phyloP scores from a whole-genome alignment of 225 moss, liverwort and hornwort genomes.

The Asterella californica region DNA sequence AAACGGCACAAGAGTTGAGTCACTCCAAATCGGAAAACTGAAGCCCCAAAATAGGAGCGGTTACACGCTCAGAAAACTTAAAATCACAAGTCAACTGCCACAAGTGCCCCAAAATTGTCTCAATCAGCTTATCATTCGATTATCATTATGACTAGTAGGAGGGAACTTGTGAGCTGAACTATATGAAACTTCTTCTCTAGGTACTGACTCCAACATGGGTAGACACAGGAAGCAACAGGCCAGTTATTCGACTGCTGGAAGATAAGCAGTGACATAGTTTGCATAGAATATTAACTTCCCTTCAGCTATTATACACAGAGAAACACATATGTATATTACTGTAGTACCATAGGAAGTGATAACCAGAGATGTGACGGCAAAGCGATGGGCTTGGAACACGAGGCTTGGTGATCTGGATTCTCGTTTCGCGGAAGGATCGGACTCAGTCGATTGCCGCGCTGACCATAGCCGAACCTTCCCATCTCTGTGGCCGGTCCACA shows the following conservation, averaged over 20 bases:
- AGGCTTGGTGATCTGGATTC: constrained; percentile 48
- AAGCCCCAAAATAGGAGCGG: not conserved
- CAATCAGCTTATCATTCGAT: not conserved
- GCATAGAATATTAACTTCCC: not conserved
- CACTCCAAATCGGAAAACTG: not conserved
- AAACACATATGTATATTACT: not conserved
- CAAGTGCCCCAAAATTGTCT: not conserved
- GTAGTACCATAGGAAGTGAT: constrained; percentile 49
- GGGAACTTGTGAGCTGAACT: not conserved
- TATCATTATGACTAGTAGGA: not conserved
- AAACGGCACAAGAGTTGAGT: not conserved
- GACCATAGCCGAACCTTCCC: constrained; percentile 84
- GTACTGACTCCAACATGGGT: not conserved
- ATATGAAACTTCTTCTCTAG: not conserved
- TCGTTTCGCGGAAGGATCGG: constrained; percentile 36
- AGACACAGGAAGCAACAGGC: not conserved
- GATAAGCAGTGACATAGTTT: not conserved
- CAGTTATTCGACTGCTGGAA: not conserved
- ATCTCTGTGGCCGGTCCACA: constrained; percentile 96
- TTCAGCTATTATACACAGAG: not conserved
- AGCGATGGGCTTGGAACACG: constrained; percentile 67
- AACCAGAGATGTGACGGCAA: constrained; percentile 40
- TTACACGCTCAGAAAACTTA: not conserved
- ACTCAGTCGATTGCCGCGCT: constrained; percentile 30
- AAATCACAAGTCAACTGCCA: not conserved